Conservation (phyloP, 495 filamentous ascomycete species). For the Xylaria telfairii region DNA sequence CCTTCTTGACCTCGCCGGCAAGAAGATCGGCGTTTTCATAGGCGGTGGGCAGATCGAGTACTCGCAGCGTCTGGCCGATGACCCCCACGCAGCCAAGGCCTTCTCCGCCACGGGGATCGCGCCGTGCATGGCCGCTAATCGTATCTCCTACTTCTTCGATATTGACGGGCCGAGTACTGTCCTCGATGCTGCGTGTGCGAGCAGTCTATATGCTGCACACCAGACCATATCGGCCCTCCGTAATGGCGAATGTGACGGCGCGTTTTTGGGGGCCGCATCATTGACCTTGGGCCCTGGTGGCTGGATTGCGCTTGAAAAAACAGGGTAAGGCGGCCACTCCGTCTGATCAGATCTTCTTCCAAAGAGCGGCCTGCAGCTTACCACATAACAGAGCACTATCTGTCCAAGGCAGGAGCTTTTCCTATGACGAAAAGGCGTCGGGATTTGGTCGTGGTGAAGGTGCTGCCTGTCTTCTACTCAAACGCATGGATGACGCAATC, state of each 20-base stretch:
- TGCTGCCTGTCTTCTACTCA: constrained; percentile 50
- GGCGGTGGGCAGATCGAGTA: constrained; percentile 74
- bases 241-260: constrained; percentile 50
- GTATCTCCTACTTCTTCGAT: constrained; percentile 60
- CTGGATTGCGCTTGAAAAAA: constrained; percentile 47
- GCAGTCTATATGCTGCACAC: constrained; percentile 63
- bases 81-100: constrained; percentile 47
- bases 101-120: constrained; percentile 50
- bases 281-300: constrained; percentile 59
- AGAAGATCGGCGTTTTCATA: constrained; percentile 52
- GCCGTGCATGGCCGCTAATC: constrained; percentile 56
- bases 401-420: constrained; percentile 48
- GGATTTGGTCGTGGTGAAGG: constrained; percentile 52
- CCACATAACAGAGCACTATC: constrained; percentile 59
- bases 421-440: constrained; percentile 44
- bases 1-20: constrained; percentile 38
- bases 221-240: constrained; percentile 77
- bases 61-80: constrained; percentile 33
- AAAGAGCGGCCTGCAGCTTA: neutral
- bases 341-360: neutral
- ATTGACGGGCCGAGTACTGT: constrained; percentile 63
- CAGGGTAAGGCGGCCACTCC: constrained; percentile 7
- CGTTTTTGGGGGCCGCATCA: constrained; percentile 51
- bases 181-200: constrained; percentile 85
- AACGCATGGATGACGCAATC: constrained; percentile 57